A percentile compares a stretch with the other conserved stretches of the same genome.
Conservation (phyloP, 495 filamentous ascomycete genomes). For the Penicilliopsis zonata region DNA sequence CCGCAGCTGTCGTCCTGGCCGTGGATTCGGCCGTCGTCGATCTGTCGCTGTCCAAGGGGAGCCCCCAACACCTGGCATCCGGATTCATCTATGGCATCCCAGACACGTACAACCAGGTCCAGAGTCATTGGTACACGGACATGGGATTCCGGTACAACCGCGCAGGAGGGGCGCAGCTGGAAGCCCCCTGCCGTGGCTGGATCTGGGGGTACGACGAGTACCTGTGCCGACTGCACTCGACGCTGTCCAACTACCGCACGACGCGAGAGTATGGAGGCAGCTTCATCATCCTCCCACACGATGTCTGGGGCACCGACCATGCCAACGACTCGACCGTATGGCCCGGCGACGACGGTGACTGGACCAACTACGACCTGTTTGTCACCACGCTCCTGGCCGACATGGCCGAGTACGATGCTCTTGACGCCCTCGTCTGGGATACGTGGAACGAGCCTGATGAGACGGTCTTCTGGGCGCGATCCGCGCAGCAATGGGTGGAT, state of each 20-base stretch:
- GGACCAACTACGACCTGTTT: constrained; percentile 22
- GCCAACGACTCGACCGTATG: constrained; percentile 10
- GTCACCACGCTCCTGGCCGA: constrained; percentile 17
- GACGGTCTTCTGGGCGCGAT: constrained; percentile 19
- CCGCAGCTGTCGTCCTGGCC: too few relatives aligned
- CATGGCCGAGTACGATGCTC: constrained; percentile 17
- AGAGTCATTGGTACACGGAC: constrained; percentile 13
- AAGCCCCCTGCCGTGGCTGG: constrained; percentile 10
- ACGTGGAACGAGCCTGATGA: constrained; percentile 35
- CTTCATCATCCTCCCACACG: constrained; percentile 29
- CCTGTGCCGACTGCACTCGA: constrained; percentile 20
- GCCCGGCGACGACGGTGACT: constrained; percentile 29
- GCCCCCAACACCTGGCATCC: constrained; percentile 12
- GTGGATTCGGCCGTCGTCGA: too few relatives aligned
- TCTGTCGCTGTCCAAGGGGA: not conserved
- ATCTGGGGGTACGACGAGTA: constrained; percentile 13
- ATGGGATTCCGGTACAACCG: constrained; percentile 10
- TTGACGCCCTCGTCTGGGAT: constrained; percentile 20
- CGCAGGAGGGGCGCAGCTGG: constrained; percentile 12
- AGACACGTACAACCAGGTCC: constrained; percentile 14
- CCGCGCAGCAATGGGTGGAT: constrained; percentile 19
- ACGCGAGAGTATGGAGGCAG: constrained; percentile 19
- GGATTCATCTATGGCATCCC: constrained; percentile 25
- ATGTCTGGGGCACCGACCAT: constrained; percentile 29
- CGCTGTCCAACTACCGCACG: constrained; percentile 25